Conservation (phyloP, 441 rosid genomes). For the Gossypium gossypioides region DNA sequence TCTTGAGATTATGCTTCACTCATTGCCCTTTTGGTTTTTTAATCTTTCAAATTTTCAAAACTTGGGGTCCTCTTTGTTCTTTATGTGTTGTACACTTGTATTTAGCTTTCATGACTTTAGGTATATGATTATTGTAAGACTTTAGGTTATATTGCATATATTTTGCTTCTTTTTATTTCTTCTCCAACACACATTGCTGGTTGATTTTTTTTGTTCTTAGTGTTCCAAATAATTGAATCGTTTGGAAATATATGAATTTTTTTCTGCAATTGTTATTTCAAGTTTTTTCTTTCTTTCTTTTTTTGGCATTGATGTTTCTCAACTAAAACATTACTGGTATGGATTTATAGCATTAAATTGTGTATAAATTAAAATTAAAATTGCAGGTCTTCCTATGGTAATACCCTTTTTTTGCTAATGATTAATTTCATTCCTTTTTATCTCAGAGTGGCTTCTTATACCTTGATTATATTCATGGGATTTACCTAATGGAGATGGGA, state of each 20-base stretch:
- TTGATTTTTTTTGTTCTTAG: too few species aligned
- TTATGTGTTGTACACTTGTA: slow-evolving; percentile 14
- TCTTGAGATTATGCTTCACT: slow-evolving; percentile 15
- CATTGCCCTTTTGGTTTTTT: slow-evolving; percentile 4
- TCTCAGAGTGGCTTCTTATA: slow-evolving; percentile 35
- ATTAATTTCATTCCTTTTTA: slow-evolving; percentile 7
- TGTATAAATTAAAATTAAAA: neutral
- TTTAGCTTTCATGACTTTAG: slow-evolving; percentile 9
- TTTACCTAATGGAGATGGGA: slow-evolving; percentile 17
- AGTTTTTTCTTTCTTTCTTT: too few species aligned
- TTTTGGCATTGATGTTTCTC: too few species aligned
- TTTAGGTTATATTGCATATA: neutral
- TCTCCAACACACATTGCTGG: neutral
- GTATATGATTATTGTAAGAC: slow-evolving; percentile 1
- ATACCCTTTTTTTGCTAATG: slow-evolving; percentile 8
- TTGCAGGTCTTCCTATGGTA: neutral
- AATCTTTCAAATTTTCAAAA: slow-evolving; percentile 15
- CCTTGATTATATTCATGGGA: slow-evolving; percentile 28
- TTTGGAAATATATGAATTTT: too few species aligned
- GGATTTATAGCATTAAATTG: neutral
- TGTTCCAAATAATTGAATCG: too few species aligned
- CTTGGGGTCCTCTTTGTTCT: slow-evolving; percentile 15
- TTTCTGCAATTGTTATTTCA: too few species aligned
- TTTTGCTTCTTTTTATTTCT: neutral
- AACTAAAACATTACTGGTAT: neutral